Base-by-base conservation (phyloP, 305 asterid genomes). In the Fraxinus platypoda region DNA sequence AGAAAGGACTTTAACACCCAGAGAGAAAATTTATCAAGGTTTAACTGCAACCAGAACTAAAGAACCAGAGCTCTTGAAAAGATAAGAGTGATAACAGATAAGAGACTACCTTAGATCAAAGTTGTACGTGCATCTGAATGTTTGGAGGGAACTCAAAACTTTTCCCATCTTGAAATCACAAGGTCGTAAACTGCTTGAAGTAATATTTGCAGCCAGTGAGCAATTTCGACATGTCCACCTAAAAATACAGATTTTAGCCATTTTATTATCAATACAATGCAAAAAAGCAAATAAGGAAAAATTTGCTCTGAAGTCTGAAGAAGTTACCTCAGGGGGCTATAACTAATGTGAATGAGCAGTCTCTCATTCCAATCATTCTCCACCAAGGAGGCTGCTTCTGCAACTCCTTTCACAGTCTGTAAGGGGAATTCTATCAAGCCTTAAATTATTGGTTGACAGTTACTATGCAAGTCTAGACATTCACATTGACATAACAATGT, bases 161-260 rank as follows among this genome's bases (percentile, higher is more conserved):
- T 89, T 97, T 83, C 96, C 98, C 95, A 91, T 88, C 89, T 94
- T 97, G 83, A 97, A 94, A 88, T 97, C 99, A 92, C 97, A 94
- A 62, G 97, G 99, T 79, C 91, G 87, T 81, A 94, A 89, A 82
- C 91, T 90, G 84, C 91, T 90, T 6, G 97, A 89, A 34, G 98
- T 83, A 66, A 94, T 87, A 86, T 90, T 91, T 81, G 94, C 85
- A 84, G 94, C 87, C 82, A 93, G 83, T 1, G 92, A 89, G 91
- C 97, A 92, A 89, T 85, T 97, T 83, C 97, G 92, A 90, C 98
- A 93, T 52, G 94, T 91, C 98, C 98, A 94, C 88, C 99, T 94
- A 84, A 85, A 83, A 43, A 43, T 35, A 76, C 23, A 84, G 77
- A 71, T 52, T 78, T 83, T 8, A 81, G 74, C 77, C 82, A 75